phyloP scores from a whole-genome alignment of 2,329 filamentous ascomycete genomes.

The Colletotrichum chlorophyti region DNA sequence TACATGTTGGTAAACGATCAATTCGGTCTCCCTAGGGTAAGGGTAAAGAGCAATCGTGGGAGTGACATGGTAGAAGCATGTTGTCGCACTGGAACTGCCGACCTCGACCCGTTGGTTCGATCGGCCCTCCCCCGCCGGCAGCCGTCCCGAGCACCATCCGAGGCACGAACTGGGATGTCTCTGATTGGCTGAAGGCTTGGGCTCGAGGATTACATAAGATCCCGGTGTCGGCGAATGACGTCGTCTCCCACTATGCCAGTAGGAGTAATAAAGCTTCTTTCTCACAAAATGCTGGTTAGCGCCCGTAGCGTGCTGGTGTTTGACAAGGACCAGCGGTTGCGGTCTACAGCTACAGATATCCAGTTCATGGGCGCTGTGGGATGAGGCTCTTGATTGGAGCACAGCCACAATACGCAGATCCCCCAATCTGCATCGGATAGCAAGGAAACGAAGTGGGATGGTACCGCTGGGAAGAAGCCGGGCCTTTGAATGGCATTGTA shows the following conservation, averaged over 20 bases:
- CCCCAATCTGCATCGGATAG: no score
- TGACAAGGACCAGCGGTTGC: not conserved
- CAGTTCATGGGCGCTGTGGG: not conserved
- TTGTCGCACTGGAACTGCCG: slow-evolving; percentile 11
- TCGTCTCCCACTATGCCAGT: not conserved
- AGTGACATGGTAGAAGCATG: not conserved
- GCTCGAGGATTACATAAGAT: slow-evolving; percentile 10
- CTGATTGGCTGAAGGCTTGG: not conserved
- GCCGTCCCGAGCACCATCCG: slow-evolving; percentile 25
- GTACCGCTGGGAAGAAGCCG: no score
- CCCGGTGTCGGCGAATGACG: slow-evolving; percentile 25
- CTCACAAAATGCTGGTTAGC: no score
- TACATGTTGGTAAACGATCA: slow-evolving; percentile 7
- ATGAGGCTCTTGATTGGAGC: not conserved
- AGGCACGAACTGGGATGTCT: not conserved
- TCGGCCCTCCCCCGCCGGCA: slow-evolving; percentile 24
- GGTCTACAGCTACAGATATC: not conserved
- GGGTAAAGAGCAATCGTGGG: not conserved
- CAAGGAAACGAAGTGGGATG: no score
- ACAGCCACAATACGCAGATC: slow-evolving; percentile 14
- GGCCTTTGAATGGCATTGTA: no score
- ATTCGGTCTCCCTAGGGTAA: slow-evolving; percentile 4
- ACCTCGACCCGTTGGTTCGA: not conserved
- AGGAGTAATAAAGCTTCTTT: not conserved
- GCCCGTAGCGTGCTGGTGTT: no score